A percentile compares a stretch with the other conserved stretches of the same genome.
These are phyloP conservation scores for Trichomonas tenax DNA, from an alignment of 208 protist genomes.

Conservation along the genomic window DNA sequence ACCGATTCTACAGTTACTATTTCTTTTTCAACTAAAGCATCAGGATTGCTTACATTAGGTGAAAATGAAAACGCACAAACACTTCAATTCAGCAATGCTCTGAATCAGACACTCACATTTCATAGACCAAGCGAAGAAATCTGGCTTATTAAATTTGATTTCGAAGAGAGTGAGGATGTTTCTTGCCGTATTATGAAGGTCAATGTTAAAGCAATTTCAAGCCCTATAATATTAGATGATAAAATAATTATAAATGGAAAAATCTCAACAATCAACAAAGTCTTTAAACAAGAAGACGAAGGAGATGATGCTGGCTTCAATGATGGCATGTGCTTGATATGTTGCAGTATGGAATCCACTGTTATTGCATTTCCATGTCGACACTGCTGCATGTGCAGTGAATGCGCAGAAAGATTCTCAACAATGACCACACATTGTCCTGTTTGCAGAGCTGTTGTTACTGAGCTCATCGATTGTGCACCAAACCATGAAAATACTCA, in stretches of 20 bases:
- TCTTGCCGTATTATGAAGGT: not conserved
- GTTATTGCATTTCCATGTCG: slow-evolving; percentile 8
- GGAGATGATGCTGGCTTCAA: not conserved
- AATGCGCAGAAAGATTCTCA: not conserved
- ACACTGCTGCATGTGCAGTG: not conserved
- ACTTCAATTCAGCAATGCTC: not conserved
- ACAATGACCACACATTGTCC: not conserved
- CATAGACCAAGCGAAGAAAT: not conserved
- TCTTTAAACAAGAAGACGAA: not conserved
- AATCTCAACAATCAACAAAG: not conserved
- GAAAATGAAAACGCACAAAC: not conserved
- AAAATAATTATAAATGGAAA: slow-evolving; percentile 3
- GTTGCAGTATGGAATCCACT: not conserved
- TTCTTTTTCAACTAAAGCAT: not conserved
- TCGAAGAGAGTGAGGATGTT: not conserved
- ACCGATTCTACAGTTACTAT: not conserved
- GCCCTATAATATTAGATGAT: not conserved
- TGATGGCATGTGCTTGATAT: not conserved
- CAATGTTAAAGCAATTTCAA: not conserved
- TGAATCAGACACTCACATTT: not conserved
- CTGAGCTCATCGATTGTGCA: not conserved
- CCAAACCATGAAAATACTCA: not conserved
- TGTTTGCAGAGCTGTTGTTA: not conserved
- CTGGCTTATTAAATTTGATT: not conserved
- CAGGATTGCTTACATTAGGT: not conserved